phyloP scores from a whole-genome alignment of 305 asterid species.

The Plantago coronopus region DNA sequence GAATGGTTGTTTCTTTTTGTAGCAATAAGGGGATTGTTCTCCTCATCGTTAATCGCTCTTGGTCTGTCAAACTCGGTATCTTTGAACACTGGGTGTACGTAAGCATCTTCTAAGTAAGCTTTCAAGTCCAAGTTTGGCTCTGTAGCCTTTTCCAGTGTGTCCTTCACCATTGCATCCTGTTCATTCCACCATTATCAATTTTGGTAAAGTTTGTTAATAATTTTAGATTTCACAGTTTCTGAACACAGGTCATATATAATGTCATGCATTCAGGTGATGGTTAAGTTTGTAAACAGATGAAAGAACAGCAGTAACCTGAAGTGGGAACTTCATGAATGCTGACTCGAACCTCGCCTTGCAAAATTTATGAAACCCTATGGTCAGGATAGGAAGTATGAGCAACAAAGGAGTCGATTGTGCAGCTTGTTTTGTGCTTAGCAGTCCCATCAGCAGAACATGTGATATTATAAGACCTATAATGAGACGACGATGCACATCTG shows the following conservation, averaged over 20 bases:
- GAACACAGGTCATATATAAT: not conserved
- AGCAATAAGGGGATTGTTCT: conserved; percentile 53
- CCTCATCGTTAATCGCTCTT: conserved; percentile 51
- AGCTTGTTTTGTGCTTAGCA: conserved; percentile 67
- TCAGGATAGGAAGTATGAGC: conserved; percentile 63
- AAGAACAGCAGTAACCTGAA: conserved; percentile 54
- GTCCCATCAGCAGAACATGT: conserved; percentile 74
- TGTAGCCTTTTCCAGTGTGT: conserved; percentile 65
- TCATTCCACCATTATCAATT: conserved; percentile 33
- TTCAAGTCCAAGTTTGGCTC: conserved; percentile 63
- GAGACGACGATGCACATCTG: conserved; percentile 80
- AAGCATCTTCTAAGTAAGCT: conserved; percentile 67
- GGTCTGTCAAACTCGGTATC: conserved; percentile 38
- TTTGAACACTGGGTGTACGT: conserved; percentile 72
- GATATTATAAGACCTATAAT: conserved; percentile 65
- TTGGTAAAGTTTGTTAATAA: no score
- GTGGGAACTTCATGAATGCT: conserved; percentile 69
- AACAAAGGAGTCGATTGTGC: conserved; percentile 71
- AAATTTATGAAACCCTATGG: conserved; percentile 78
- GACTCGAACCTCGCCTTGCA: conserved; percentile 89
- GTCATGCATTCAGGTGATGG: not conserved
- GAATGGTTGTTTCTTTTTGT: conserved; percentile 46
- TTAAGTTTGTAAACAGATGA: not conserved
- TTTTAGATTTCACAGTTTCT: no score
- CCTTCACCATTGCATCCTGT: conserved; percentile 84